Evolutionary conservation across 805 yeast species (phyloP), one percentile per base, ranked within the genome.

Genomic region (Wickerhamiella cacticola): DNA sequence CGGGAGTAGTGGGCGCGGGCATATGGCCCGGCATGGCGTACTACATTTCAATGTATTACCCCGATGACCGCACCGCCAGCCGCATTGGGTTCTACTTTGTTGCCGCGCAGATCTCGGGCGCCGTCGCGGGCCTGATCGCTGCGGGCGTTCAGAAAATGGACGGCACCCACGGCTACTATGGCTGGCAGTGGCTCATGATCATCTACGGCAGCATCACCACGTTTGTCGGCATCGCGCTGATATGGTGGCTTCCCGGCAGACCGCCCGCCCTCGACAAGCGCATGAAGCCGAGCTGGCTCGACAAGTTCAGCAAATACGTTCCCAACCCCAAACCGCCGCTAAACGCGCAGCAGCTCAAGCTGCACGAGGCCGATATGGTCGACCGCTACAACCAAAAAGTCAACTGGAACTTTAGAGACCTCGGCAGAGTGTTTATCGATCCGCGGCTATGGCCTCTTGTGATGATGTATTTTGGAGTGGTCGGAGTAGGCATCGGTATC

Each of bases 21-120:
- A 76, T 84, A 4, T 84, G 94, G 94, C 94, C 94, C 1, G 94
- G 94, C 7, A 70, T 85, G 80, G 76, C 86, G 19, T 85, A 84
- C 64, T 85, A 85, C 58, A 70, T 85, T 35, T 76, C 88, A 0
- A 66, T 84, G 56, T 85, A 94, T 89, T 85, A 85, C 58, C 95
- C 95, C 1, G 74, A 79, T 46, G 78, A 81, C 42, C 69, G 92
- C 51, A 74, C 78, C 54, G 82, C 94, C 2, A 73, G 75, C 53
- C 70, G 95, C 59, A 81, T 85, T 52, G 95, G 95, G 1, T 85
- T 81, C 66, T 85, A 86, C 63, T 85, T 80, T 63, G 85, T 95
- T 1, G 95, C 95, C 16, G 94, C 95, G 1, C 95, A 86, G 63
- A 61, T 85, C 15, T 78, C 88, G 41, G 88, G 94, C 0, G 78